phyloP scores from a whole-genome alignment of 305 asterid species.

The Fraxinus paxiana region DNA sequence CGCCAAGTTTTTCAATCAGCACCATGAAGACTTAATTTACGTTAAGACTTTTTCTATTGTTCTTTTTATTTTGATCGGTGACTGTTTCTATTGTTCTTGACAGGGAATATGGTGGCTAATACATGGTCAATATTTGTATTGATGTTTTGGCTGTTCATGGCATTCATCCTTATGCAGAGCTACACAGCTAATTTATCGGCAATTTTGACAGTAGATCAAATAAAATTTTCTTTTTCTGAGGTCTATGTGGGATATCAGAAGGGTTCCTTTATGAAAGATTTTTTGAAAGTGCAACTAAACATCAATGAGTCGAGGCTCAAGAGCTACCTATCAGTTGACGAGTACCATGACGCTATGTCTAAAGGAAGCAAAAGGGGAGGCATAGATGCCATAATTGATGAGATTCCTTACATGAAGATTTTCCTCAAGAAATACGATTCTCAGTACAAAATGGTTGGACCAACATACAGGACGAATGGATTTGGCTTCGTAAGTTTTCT shows the following conservation, averaged over 20 bases:
- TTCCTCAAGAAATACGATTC: slow-evolving; percentile 38
- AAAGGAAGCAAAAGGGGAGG: slow-evolving; percentile 52
- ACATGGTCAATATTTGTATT: slow-evolving; percentile 48
- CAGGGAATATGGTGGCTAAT: slow-evolving; percentile 54
- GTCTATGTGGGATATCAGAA: slow-evolving; percentile 36
- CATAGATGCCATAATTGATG: slow-evolving; percentile 57
- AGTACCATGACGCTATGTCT: slow-evolving; percentile 41
- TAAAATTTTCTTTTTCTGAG: slow-evolving; percentile 32
- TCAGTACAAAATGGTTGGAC: slow-evolving; percentile 49
- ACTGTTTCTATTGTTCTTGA: not conserved
- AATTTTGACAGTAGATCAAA: slow-evolving; percentile 48
- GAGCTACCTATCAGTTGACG: slow-evolving; percentile 33
- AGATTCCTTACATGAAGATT: slow-evolving; percentile 58
- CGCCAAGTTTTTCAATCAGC: not conserved
- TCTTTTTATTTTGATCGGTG: not conserved
- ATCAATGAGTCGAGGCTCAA: slow-evolving; percentile 35
- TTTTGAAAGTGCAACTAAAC: slow-evolving; percentile 23
- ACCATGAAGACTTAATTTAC: not conserved
- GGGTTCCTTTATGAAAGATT: slow-evolving; percentile 37
- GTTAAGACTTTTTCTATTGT: not conserved
- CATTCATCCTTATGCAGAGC: slow-evolving; percentile 54
- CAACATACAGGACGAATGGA: slow-evolving; percentile 51
- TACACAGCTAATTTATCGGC: slow-evolving; percentile 53
- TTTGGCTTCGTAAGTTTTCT: slow-evolving; percentile 52
- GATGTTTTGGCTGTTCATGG: slow-evolving; percentile 51